Base-by-base conservation (phyloP, 2,329 filamentous ascomycete species). In the Colletotrichum coccodes region DNA sequence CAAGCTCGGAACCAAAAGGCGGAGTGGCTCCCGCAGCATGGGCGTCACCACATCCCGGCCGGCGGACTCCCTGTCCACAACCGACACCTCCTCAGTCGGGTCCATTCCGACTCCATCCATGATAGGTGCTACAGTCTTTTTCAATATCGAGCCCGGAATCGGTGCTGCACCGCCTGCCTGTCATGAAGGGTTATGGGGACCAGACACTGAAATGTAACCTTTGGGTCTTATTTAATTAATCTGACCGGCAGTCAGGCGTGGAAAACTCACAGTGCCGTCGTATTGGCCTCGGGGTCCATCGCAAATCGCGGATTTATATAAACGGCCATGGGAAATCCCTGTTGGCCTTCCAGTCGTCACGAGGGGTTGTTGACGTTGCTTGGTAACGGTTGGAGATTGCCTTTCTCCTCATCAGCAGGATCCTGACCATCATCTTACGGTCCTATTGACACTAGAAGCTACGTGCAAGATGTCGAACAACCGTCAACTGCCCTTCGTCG, bases 121-220 rank as follows among this genome's bases (percentile, higher is more conserved):
- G 46, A 59, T 47, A 53, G 21, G 30, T 42, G 23, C 64, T 23
- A 42, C 34, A 32, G 50, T 28, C 21, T 44, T 59, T 34, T 68
- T 34, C 42, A 50, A 44, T 46, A 64, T 57, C 46, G 23, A 50
- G 44, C 60, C 52, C 53, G 46, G 46, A 53, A 58, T 53, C 52
- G 64, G 59, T 32, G 18, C 36, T 58, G 64, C 64, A 64, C 64
- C 34, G 61, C 54, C 49, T 58, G 65, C 61, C 54, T 60, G 49
- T n/a, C 53, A 60, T 65, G 61, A 49, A 58, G 44, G 52, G 36
- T 32, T 14, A 49, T 12, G 54, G 61, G 52, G 38, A 40, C 32
- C 40, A 36, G 40, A 34, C 28, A 28, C 8, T 14, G 5, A 28
- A 50, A 40, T 64, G 60, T 36, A 64, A 64, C 53, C 12, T 36